A percentile compares a stretch with the other conserved stretches of the same genome.
phyloP scores from a whole-genome alignment of 345 rosid species.

The Excoecaria cochinchinensis region DNA sequence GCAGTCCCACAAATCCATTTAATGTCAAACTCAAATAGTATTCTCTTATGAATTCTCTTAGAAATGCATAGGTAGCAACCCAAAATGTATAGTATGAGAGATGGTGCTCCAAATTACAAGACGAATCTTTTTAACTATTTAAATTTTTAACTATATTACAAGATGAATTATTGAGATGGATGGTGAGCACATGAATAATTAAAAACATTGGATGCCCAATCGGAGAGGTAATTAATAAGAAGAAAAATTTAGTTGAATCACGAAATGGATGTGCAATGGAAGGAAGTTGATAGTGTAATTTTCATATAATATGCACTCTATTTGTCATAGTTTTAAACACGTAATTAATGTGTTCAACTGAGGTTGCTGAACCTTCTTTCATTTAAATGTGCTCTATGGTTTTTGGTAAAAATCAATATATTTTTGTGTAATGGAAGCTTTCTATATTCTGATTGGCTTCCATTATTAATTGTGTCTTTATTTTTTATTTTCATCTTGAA shows the following conservation, averaged over 20 bases:
- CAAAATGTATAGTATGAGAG: too few species aligned
- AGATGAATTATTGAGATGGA: slow-evolving; percentile 29
- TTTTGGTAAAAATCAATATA: slow-evolving; percentile 1
- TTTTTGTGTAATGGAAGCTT: not conserved
- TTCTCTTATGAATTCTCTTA: too few species aligned
- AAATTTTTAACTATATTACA: too few species aligned
- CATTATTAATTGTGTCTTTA: not conserved
- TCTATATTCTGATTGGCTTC: not conserved
- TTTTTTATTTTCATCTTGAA: not conserved
- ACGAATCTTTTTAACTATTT: too few species aligned
- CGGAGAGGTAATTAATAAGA: slow-evolving; percentile 13
- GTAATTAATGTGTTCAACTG: not conserved
- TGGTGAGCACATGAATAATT: slow-evolving; percentile 10
- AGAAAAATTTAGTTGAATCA: slow-evolving; percentile 39
- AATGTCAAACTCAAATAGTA: too few species aligned
- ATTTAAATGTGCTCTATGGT: not conserved
- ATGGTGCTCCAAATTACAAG: too few species aligned
- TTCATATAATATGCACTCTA: not conserved
- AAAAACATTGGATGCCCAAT: slow-evolving; percentile 44
- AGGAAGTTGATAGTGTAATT: slow-evolving; percentile 20
- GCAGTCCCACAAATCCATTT: too few species aligned
- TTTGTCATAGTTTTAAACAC: slow-evolving; percentile 9
- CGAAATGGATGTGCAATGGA: slow-evolving; percentile 44
- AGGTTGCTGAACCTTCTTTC: slow-evolving; percentile 18
- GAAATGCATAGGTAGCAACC: too few species aligned